These are phyloP conservation scores for Skeletonema marinoi DNA, from an alignment of 108 stramenopile genomes.

Conservation along the genomic window DNA sequence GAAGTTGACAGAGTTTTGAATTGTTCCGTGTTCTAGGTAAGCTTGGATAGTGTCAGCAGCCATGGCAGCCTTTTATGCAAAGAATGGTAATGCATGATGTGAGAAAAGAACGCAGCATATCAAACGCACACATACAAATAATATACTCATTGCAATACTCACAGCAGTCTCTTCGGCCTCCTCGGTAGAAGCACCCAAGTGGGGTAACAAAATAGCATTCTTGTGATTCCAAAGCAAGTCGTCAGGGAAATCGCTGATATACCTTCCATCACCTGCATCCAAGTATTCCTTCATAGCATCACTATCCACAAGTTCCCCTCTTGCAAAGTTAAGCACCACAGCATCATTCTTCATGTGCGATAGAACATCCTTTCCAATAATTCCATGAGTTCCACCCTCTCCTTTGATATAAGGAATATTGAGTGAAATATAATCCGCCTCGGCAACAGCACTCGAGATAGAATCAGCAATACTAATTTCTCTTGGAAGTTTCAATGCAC, in stretches of 20 bases:
- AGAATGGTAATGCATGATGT: background rate
- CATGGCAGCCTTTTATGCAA: conserved; percentile 63
- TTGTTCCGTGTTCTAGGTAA: conserved; percentile 87
- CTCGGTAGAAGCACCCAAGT: conserved; percentile 95
- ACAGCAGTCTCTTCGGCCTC: conserved; percentile 94
- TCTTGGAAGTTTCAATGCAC: conserved; percentile 81
- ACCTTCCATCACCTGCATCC: conserved; percentile 77
- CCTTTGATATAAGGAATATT: conserved; percentile 96
- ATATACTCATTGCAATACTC: background rate
- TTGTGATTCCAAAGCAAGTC: conserved; percentile 88
- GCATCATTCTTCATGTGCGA: conserved; percentile 82
- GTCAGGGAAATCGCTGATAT: conserved; percentile 89
- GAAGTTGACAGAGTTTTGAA: conserved; percentile 92
- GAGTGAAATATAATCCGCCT: conserved; percentile 92
- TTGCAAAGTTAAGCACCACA: conserved; percentile 92
- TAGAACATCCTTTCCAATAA: conserved; percentile 82
- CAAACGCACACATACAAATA: background rate
- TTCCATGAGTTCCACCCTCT: conserved; percentile 87
- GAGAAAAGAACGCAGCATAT: background rate
- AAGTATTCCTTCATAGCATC: conserved; percentile 89
- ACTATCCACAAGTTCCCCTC: conserved; percentile 94
- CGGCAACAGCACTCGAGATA: conserved; percentile 74
- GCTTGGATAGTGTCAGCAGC: conserved; percentile 88
- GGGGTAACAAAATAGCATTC: conserved; percentile 91
- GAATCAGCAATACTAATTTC: conserved; percentile 62